Evolutionary conservation across 78 protist species (phyloP).

Genomic region (Pirum gemmata): DNA sequence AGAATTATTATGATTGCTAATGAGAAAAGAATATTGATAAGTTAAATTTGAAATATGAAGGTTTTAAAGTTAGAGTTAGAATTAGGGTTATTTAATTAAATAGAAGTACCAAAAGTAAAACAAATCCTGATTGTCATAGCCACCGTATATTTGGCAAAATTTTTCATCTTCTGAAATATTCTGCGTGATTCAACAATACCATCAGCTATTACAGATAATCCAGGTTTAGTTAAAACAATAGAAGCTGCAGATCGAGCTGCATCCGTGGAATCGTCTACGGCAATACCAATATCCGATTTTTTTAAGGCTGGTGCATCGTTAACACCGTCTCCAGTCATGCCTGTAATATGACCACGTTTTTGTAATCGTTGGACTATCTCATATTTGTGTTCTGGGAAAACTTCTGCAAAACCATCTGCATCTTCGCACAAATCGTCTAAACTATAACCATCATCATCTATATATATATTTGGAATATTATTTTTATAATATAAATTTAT

Average conservation of each 20-base stretch:
- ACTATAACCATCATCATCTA: neutral
- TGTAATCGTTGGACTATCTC: conserved; percentile 70
- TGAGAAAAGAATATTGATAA: too few species aligned
- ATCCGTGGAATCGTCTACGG: conserved; percentile 79
- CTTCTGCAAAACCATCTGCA: conserved; percentile 79
- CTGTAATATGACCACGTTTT: conserved; percentile 65
- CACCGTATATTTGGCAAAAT: conserved; percentile 64
- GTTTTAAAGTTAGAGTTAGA: too few species aligned
- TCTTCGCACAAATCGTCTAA: conserved; percentile 54
- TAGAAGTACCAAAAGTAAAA: conserved; percentile 63
- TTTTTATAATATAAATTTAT: too few species aligned
- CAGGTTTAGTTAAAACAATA: conserved; percentile 74
- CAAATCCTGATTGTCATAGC: conserved; percentile 61
- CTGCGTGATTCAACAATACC: conserved; percentile 64
- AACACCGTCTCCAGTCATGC: conserved; percentile 94
- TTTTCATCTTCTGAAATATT: conserved; percentile 78
- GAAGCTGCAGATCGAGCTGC: conserved; percentile 83
- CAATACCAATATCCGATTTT: conserved; percentile 89
- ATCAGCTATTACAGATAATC: conserved; percentile 72
- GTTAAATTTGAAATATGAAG: too few species aligned
- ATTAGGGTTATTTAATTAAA: conserved; percentile 53
- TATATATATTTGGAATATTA: too few species aligned
- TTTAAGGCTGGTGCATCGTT: conserved; percentile 95
- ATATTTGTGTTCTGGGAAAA: conserved; percentile 84
- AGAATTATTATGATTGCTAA: too few species aligned